Conservation (phyloP, 257 asterid species). For the Fraxinus cuspidata region DNA sequence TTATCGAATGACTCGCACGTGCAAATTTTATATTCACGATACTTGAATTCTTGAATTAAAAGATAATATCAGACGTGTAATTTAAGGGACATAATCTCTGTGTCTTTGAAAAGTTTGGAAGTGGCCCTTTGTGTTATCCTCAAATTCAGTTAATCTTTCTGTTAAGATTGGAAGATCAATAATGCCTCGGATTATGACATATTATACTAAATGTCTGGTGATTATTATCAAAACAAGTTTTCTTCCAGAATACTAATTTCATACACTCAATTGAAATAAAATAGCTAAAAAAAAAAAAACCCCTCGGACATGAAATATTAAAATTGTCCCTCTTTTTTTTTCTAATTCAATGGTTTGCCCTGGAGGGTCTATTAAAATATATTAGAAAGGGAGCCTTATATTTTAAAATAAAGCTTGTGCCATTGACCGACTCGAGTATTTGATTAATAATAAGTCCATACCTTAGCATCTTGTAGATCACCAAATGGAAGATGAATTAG, state of each 20-base stretch:
- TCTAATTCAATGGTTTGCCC: too few species aligned
- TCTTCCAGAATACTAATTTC: background rate
- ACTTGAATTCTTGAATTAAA: background rate
- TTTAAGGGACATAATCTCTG: slow-evolving; percentile 44
- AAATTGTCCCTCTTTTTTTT: too few species aligned
- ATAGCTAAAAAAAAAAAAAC: too few species aligned
- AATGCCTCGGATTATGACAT: slow-evolving; percentile 35
- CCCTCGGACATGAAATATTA: too few species aligned
- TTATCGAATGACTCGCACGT: background rate
- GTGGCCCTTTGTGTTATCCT: slow-evolving; percentile 38
- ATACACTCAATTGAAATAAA: background rate
- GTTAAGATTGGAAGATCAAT: slow-evolving; percentile 33
- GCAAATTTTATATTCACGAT: background rate
- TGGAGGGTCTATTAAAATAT: too few species aligned
- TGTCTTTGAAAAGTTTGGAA: slow-evolving; percentile 49
- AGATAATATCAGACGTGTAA: slow-evolving; percentile 22
- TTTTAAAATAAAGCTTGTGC: too few species aligned
- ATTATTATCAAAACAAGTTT: background rate
- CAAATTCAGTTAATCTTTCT: slow-evolving; percentile 43
- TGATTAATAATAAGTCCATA: too few species aligned
- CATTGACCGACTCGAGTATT: too few species aligned
- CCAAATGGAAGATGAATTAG: too few species aligned
- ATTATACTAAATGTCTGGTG: slow-evolving; percentile 31
- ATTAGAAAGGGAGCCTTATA: too few species aligned
- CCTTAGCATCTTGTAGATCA: too few species aligned